Base-by-base conservation (phyloP, 2,329 filamentous ascomycete genomes). In the Paracamarosporium sp. region DNA sequence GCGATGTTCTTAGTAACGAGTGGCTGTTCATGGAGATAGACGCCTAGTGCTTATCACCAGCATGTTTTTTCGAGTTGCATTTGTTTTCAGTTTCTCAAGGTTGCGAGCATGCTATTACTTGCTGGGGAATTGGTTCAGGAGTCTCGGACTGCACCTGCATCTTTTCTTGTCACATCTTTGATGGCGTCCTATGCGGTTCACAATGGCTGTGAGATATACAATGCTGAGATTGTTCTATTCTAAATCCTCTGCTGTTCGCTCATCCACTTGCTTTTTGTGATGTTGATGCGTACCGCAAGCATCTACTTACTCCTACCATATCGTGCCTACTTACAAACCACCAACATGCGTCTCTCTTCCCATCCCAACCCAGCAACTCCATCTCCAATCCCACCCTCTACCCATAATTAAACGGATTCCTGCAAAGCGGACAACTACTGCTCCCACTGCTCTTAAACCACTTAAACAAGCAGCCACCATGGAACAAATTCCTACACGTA, bases 361-460 rank as follows among this genome's bases (percentile, higher is more conserved):
- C n/a, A n/a, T n/a, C n/a, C n/a, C n/a, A n/a, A n/a, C n/a, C n/a
- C n/a, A n/a, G n/a, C n/a, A n/a, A n/a, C n/a, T n/a, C 2, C 3
- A 38, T 30, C 17, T 15, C 36, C 36, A 40, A 28, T 24, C 17
- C 27, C 67, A 75, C 9, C 81, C 82, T 76, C 27, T 68, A 75
- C 9, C 81, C 82, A 76, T 87, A 88, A 63, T 85, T 85, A 75
- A 97, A 97, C 22, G 90, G 89, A 74, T 96, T 97, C 68, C 95
- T 85, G 78, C 95, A 99, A 63, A 99, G 81, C 46, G 95, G 95
- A 77, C 95, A 99, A 47, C 90, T 94, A 70, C 91, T 95, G 71
- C 92, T 89, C 76, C 92, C 96, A 74, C 93, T 97, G 68, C 85
- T 94, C 83, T 92, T 91, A 82, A 99, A 98, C 95, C 95, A 99